These are phyloP conservation scores for Saturnispora kantuleensis DNA, from an alignment of 805 yeast genomes.

Conservation along the genomic window DNA sequence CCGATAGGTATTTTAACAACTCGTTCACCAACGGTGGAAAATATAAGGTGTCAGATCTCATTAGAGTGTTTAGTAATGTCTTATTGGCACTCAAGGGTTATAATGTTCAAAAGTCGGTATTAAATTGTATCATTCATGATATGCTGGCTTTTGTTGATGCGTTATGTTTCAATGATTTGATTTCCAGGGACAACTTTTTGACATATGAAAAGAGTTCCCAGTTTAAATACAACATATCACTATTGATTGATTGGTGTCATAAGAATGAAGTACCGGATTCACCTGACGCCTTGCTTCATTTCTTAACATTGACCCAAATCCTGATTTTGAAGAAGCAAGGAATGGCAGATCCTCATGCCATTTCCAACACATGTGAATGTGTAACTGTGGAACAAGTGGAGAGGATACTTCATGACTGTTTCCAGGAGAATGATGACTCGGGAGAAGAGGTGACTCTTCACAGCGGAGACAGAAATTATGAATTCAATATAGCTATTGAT, in stretches of 20 bases:
- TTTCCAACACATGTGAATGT: conserved; percentile 4
- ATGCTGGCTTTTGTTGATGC: conserved; percentile 9
- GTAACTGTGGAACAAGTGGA: conserved; percentile 8
- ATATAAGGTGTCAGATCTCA: conserved; percentile 9
- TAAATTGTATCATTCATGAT: conserved; percentile 6
- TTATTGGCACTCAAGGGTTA: conserved; percentile 8
- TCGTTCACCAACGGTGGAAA: conserved; percentile 7
- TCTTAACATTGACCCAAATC: conserved; percentile 10
- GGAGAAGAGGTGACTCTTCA: neutral
- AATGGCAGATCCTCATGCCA: conserved; percentile 5
- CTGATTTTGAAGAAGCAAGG: conserved; percentile 10
- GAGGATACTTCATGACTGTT: conserved; percentile 8
- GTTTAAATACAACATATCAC: conserved; percentile 8
- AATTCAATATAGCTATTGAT: neutral
- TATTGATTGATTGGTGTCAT: conserved; percentile 13
- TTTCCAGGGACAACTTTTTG: conserved; percentile 6
- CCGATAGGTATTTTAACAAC: conserved; percentile 5
- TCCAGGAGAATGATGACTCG: neutral
- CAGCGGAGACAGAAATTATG: neutral
- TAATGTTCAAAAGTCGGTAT: conserved; percentile 8
- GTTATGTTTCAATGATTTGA: conserved; percentile 9
- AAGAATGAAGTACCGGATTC: conserved; percentile 9
- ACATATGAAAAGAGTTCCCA: conserved; percentile 3
- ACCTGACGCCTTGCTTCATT: conserved; percentile 9
- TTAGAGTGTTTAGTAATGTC: conserved; percentile 8